These are phyloP conservation scores for Akanthomyces dipterigenus DNA, from an alignment of 2,329 filamentous ascomycete genomes.

Conservation along the genomic window DNA sequence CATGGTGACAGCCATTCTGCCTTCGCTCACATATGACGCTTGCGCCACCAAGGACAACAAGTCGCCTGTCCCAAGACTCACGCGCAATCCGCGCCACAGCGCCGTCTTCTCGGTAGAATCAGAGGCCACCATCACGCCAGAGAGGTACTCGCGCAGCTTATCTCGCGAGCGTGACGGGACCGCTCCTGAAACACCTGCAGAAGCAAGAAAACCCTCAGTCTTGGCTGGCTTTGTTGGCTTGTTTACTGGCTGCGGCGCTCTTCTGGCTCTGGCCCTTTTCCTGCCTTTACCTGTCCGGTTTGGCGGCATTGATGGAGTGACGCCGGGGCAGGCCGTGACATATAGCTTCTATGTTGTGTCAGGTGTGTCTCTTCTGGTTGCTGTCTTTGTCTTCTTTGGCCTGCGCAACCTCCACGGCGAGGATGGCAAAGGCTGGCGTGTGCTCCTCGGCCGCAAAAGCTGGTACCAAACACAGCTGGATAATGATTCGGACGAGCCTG, in stretches of 20 bases:
- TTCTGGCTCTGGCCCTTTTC: constrained; percentile 76
- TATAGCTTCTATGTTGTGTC: constrained; percentile 87
- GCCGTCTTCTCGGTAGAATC: constrained; percentile 64
- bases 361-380: constrained; percentile 62
- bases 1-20: constrained; percentile 95
- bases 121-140: constrained; percentile 68
- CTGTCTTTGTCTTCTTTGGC: constrained; percentile 71
- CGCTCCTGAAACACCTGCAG: constrained; percentile 17
- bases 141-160: constrained; percentile 40
- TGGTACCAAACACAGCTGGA: constrained; percentile 18
- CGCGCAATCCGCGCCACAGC: constrained; percentile 45
- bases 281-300: constrained; percentile 82
- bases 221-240: constrained; percentile 87
- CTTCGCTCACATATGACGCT: constrained; percentile 55
- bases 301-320: constrained; percentile 60
- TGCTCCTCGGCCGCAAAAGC: constrained; percentile 41
- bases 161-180: constrained; percentile 23
- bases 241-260: constrained; percentile 85
- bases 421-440: constrained; percentile 65
- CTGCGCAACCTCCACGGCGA: constrained; percentile 65
- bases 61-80: constrained; percentile 26
- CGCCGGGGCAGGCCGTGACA: constrained; percentile 66
- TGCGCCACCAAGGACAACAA: constrained; percentile 21
- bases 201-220: constrained; percentile 42
- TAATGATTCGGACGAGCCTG: constrained; percentile 15